Percentiles rank a stretch among this genome's conserved stretches.
phyloP scores from a whole-genome alignment of 2,329 filamentous ascomycete species.

The Diaporthe vexans region DNA sequence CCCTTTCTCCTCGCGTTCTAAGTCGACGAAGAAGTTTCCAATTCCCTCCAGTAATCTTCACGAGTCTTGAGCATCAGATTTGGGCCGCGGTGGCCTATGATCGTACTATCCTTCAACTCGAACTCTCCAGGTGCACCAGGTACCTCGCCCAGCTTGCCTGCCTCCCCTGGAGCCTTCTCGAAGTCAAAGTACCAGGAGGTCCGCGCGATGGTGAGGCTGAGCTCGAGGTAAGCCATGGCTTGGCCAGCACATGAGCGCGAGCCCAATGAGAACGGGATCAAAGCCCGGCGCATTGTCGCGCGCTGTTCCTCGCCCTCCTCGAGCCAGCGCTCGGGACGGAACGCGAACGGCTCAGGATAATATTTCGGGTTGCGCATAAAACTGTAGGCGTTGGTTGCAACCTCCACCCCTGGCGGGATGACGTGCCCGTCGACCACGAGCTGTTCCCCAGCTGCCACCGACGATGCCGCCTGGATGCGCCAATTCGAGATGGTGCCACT shows the following conservation, averaged over 20 bases:
- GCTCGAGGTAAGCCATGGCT: slow-evolving; percentile 15
- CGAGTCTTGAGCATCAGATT: slow-evolving; percentile 23
- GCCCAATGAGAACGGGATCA: slow-evolving; percentile 9
- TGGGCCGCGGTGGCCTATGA: slow-evolving; percentile 15
- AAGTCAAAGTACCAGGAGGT: slow-evolving; percentile 25
- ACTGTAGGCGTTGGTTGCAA: slow-evolving; percentile 14
- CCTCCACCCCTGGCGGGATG: background rate
- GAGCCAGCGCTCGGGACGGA: slow-evolving; percentile 54
- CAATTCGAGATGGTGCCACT: slow-evolving; percentile 5
- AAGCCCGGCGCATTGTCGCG: background rate
- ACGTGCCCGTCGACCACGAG: slow-evolving; percentile 4
- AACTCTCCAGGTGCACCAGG: slow-evolving; percentile 9
- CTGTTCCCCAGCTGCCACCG: slow-evolving; percentile 4
- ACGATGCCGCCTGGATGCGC: background rate
- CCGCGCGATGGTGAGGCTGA: background rate
- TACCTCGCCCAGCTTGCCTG: background rate
- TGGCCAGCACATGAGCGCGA: background rate
- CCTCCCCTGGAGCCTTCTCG: background rate
- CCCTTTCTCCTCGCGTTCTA: no score
- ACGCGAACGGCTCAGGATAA: slow-evolving; percentile 8
- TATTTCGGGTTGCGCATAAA: slow-evolving; percentile 4
- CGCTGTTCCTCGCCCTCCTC: background rate
- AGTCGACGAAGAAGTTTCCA: background rate
- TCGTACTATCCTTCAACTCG: background rate
- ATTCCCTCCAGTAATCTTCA: slow-evolving; percentile 11